Conservation (phyloP, 352 stramenopile genomes). For the Aphanomyces stellatus region DNA sequence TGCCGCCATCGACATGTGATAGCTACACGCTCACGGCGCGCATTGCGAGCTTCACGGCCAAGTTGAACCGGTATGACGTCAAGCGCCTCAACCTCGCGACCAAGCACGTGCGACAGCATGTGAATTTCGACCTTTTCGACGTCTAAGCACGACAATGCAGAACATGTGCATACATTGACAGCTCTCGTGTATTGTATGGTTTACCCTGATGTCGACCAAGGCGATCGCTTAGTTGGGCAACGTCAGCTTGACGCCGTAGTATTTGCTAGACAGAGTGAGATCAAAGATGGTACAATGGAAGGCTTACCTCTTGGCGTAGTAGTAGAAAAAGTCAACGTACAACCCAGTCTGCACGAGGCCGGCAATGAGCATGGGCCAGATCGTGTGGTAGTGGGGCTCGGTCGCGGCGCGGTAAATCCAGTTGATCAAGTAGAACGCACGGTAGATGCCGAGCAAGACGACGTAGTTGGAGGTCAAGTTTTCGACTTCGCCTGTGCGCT, state of each 20-base stretch:
- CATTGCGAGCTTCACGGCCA: slow-evolving; percentile 74
- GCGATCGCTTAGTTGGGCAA: slow-evolving; percentile 51
- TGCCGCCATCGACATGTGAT: slow-evolving; percentile 70
- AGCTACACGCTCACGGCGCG: slow-evolving; percentile 80
- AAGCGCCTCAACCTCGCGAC: slow-evolving; percentile 66
- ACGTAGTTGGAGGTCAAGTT: slow-evolving; percentile 99
- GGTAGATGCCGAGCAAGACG: slow-evolving; percentile 97
- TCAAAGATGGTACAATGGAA: neutral
- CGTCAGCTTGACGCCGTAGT: slow-evolving; percentile 88
- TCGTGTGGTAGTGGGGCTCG: slow-evolving; percentile 96
- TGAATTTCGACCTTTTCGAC: slow-evolving; percentile 48
- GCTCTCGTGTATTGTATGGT: too few relatives aligned
- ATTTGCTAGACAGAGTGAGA: slow-evolving; percentile 48
- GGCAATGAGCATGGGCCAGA: slow-evolving; percentile 98
- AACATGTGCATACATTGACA: neutral
- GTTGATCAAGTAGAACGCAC: slow-evolving; percentile 98
- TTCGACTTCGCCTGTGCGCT: slow-evolving; percentile 97
- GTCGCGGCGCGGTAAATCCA: slow-evolving; percentile 97
- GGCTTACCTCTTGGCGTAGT: slow-evolving; percentile 91
- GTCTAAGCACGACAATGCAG: too few relatives aligned
- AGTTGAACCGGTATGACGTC: slow-evolving; percentile 66
- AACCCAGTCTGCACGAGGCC: slow-evolving; percentile 97
- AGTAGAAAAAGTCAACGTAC: slow-evolving; percentile 99
- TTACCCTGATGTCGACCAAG: neutral
- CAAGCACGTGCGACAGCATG: slow-evolving; percentile 72